Base-by-base conservation (phyloP, 768 basidiomycete species). In the Crepidotus variabilis region DNA sequence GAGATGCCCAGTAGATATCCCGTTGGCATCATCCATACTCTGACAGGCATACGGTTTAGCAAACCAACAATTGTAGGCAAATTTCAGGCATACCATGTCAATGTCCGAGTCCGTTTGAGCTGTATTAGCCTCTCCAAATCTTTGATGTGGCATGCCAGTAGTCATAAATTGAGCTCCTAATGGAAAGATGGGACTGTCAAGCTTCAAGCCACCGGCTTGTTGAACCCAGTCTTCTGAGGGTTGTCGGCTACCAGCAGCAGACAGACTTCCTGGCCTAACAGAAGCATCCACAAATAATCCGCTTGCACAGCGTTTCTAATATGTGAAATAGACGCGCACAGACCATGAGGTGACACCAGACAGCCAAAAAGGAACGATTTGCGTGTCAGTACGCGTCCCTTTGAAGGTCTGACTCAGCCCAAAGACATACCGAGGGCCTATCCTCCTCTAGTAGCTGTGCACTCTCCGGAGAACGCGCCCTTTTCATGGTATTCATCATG, bases 211-310 rank as follows among this genome's bases (percentile, higher is more conserved):
- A 53, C 81, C 78, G 3, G 90, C 81, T 64, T 85, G 87, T 56
- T 77, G 75, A 10, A 91, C 88, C 90, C 88, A 92, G 64, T 91
- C 88, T 56, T 90, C 89, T 8, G 82, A 78, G 16, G 72, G 68
- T 43, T 76, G 71, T 23, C 76, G 68, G 61, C 78, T 75, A 61
- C 71, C 74, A 64, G 59, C 65, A 28, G 28, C 28, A 28, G 28
- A 28, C 28, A 28, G 28, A 8, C 28, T 28, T 46, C 63, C 34
- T 1, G 46, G 47, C 22, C 47, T 57, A 50, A 57, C 64, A 48
- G 50, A 34, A 61, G 21, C 46, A 23, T 59, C 48, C 28, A 50
- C 6, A 54, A 54, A 55, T 16, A 54, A 50, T 35, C 56, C 61
- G 54, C 56, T 60, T 11, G 61, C 59, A 39, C 72, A 74, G 33